phyloP scores from a whole-genome alignment of 192 early-diverging fungal species.

The Coemansia sp. region DNA sequence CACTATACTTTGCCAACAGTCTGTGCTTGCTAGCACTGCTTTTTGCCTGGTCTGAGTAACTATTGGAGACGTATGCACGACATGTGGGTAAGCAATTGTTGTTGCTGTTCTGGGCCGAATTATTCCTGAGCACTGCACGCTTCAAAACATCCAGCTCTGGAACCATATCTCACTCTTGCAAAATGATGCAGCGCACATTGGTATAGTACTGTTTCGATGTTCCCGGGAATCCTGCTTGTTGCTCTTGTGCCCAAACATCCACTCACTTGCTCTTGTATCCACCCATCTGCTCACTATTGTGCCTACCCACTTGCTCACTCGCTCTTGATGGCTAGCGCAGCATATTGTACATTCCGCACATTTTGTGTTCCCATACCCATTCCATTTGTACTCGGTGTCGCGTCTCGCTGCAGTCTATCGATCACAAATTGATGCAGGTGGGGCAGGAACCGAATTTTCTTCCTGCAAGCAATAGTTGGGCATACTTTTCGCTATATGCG shows the following conservation, averaged over 20 bases:
- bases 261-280: neutral
- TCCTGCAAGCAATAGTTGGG: neutral
- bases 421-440: conserved; percentile 11
- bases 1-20: neutral
- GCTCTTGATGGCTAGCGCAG: neutral
- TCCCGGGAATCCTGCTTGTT: neutral
- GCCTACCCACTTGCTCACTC: neutral
- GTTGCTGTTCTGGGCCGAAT: neutral
- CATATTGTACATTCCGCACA: neutral
- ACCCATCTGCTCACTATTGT: too few relatives aligned
- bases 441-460: neutral
- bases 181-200: neutral
- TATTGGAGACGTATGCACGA: neutral
- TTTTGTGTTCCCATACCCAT: neutral
- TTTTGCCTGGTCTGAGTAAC: neutral
- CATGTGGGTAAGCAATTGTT: neutral
- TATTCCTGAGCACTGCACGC: neutral
- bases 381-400: neutral
- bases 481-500: neutral
- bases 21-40: neutral
- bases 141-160: neutral
- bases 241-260: neutral
- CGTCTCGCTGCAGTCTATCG: conserved; percentile 5
- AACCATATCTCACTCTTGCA: neutral
- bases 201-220: neutral